Evolutionary conservation across 2,329 filamentous ascomycete genomes (phyloP).

Genomic region (Penicillium sp.): DNA sequence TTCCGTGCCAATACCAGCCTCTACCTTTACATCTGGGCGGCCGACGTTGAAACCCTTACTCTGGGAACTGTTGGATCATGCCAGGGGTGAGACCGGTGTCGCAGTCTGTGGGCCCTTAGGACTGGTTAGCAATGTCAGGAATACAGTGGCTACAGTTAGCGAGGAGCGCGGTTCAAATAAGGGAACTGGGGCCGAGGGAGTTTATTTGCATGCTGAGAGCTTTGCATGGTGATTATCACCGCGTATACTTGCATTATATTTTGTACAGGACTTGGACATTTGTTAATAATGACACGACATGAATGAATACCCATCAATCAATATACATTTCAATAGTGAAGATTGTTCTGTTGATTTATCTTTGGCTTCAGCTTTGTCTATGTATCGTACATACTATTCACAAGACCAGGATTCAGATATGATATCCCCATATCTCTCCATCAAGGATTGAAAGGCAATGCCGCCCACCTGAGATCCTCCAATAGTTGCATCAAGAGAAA

Average conservation of each 20-base stretch:
- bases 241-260: background rate
- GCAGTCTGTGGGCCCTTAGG: conserved; percentile 7
- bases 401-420: conserved; percentile 25
- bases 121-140: conserved; percentile 6
- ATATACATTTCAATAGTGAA: background rate
- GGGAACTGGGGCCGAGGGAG: conserved; percentile 9
- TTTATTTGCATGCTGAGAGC: conserved; percentile 9
- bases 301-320: background rate
- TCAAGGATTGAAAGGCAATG: conserved; percentile 8
- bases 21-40: conserved; percentile 1
- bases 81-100: conserved; percentile 8
- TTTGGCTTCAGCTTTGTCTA: background rate
- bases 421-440: conserved; percentile 19
- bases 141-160: conserved; percentile 6
- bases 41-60: background rate
- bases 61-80: conserved; percentile 4
- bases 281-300: background rate
- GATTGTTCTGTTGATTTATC: background rate
- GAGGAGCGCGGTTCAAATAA: conserved; percentile 9
- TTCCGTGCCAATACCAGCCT: background rate
- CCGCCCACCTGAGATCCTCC: conserved; percentile 20
- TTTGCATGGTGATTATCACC: conserved; percentile 5
- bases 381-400: background rate
- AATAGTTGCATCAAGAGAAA: conserved; percentile 23
- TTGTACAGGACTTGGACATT: background rate